Conservation (phyloP, 768 basidiomycete species). For the Coprinopsis marcescibilis region DNA sequence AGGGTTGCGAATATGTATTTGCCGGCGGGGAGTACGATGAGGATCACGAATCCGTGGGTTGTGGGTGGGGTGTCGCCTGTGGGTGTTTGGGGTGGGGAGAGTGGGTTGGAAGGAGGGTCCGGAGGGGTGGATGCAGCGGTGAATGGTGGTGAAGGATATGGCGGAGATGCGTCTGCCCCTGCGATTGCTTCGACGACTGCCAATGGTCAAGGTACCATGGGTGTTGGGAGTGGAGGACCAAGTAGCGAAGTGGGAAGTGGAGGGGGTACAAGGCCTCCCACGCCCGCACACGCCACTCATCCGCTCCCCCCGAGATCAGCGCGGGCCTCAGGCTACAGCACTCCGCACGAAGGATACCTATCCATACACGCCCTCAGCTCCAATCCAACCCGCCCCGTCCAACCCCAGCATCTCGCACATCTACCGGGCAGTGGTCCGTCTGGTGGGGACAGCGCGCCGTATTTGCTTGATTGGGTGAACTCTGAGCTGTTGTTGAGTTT, state of each 20-base stretch:
- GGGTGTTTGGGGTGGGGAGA: conserved; percentile 3
- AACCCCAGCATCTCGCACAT: conserved; percentile 39
- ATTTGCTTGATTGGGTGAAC: conserved; percentile 84
- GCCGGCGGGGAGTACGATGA: conserved; percentile 55
- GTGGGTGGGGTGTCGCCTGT: conserved; percentile 28
- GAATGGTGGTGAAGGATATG: neutral
- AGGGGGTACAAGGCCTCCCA: too few species aligned
- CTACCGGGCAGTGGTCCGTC: conserved; percentile 40
- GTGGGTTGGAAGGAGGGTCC: neutral
- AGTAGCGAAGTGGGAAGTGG: too few species aligned
- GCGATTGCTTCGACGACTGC: too few species aligned
- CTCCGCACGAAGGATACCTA: conserved; percentile 34
- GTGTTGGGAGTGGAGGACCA: too few species aligned
- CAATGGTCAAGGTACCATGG: too few species aligned
- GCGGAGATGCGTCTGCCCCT: too few species aligned
- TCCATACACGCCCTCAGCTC: too few species aligned
- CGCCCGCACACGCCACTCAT: neutral
- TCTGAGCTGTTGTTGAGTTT: conserved; percentile 66
- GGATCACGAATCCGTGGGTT: conserved; percentile 62
- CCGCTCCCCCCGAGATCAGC: conserved; percentile 15
- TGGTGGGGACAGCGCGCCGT: conserved; percentile 38
- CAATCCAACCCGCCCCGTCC: conserved; percentile 12
- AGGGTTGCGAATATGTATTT: conserved; percentile 77
- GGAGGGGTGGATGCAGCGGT: conserved; percentile 1
- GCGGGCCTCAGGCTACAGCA: conserved; percentile 28